A percentile compares a stretch with the other conserved stretches of the same genome.
These are phyloP conservation scores for Dalbergia cultrata DNA, from an alignment of 306 rosid species.

Conservation along the genomic window DNA sequence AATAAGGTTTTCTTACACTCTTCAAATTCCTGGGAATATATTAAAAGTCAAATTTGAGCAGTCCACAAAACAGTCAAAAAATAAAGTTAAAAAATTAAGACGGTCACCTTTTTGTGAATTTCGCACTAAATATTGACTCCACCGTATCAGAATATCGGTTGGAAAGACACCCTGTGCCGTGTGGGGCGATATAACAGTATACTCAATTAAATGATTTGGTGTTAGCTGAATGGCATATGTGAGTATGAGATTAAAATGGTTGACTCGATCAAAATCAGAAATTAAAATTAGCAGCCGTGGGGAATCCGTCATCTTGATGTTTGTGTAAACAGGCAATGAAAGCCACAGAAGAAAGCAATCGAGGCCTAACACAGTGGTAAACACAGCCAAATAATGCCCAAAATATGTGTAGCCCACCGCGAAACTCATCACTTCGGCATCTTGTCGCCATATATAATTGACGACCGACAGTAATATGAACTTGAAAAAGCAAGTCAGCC, in stretches of 20 bases:
- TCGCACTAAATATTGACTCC: not conserved
- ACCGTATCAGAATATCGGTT: not conserved
- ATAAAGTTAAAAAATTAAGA: not conserved
- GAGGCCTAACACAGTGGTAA: not conserved
- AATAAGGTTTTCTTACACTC: too few relatives aligned
- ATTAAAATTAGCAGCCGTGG: not conserved
- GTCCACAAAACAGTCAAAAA: not conserved
- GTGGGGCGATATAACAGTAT: not conserved
- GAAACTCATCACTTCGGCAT: not conserved
- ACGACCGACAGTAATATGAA: not conserved
- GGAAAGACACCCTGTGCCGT: not conserved
- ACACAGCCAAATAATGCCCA: not conserved
- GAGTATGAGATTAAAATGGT: not conserved
- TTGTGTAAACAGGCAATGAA: slow-evolving; percentile 13
- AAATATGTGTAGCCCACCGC: not conserved
- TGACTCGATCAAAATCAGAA: not conserved
- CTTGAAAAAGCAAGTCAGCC: not conserved
- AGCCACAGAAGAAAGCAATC: not conserved
- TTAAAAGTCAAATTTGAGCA: too few relatives aligned
- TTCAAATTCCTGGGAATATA: too few relatives aligned
- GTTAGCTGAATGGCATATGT: not conserved
- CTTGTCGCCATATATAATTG: not conserved
- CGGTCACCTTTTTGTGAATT: not conserved
- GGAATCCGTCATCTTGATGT: not conserved
- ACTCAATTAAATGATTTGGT: not conserved